Evolutionary conservation across 306 rosid species (phyloP).

Genomic region (Arachis hypogaea): DNA sequence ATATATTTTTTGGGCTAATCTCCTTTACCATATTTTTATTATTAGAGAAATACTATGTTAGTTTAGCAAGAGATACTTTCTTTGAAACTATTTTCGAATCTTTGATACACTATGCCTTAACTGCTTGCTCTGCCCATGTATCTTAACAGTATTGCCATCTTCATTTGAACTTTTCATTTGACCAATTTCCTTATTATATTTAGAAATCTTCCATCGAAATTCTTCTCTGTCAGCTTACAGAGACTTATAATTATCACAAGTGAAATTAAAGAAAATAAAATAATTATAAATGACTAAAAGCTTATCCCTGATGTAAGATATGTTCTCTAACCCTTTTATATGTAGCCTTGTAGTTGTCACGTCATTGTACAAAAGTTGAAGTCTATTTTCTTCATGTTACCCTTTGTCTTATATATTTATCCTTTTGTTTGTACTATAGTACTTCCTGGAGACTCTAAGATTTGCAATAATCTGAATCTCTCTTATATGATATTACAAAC

Average conservation of each 20-base stretch:
- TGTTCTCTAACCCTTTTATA: background rate
- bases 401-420: background rate
- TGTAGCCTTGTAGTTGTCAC: conserved; percentile 6
- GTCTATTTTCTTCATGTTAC: background rate
- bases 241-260: background rate
- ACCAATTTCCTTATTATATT: background rate
- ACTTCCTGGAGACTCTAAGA: conserved; percentile 18
- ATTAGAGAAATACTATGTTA: background rate
- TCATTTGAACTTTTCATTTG: background rate
- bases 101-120: conserved; percentile 8
- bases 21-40: background rate
- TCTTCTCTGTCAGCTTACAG: conserved; percentile 1
- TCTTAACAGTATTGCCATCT: background rate
- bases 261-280: background rate
- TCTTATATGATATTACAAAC: background rate
- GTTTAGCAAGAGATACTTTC: background rate
- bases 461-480: conserved; percentile 13
- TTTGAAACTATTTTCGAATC: background rate
- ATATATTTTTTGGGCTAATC: conserved; percentile 9
- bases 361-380: background rate
- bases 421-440: conserved; percentile 5
- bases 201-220: conserved; percentile 16
- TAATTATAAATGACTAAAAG: background rate
- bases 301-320: conserved; percentile 1
- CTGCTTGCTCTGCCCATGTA: background rate